Base-by-base conservation (phyloP, 257 asterid genomes). In the Fraxinus excelsior region DNA sequence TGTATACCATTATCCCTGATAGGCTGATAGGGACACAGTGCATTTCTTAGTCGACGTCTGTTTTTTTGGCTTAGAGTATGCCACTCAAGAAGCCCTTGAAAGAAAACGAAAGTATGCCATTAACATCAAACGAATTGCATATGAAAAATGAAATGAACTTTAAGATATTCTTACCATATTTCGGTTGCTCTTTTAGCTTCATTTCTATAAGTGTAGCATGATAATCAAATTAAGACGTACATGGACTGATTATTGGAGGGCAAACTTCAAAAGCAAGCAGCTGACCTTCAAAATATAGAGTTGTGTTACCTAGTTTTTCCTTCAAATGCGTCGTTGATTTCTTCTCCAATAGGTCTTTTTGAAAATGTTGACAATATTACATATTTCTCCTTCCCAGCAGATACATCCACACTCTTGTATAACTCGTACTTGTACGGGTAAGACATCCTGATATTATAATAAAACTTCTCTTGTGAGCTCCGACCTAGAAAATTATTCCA, bases 321-420 rank as follows among this genome's bases (percentile, higher is more conserved):
- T 76, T 92, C 97, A 73, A 92, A 94, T 5, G 88, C 90, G 77
- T 92, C 91, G 34, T 94, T 94, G 66, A 94, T 89, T 79, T 92
- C 98, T 68, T 90, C 96, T 18, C 94, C 90, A 28, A 82, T 91
- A 2, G 99, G 99, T 70, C 93, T 86, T 81, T 85, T 74, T 11
- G 83, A 74, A 76, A 94, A 94, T 73, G 85, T 86, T 42, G 92
- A 49, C 84, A 94, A 74, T 67, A 86, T 7, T 3, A 84, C 80
- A 6, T 94, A 94, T 78, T 90, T 94, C 89, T 94, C 99, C 89
- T 88, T 88, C 80, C 91, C 87, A 0, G 91, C 85, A 60, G 94
- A 78, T 72, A 83, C 97, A 38, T 91, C 98, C 1, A 91, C 87
- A 84, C 99, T 92, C 90, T 87, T 91, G 93, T 87, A 94, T 86